phyloP scores from a whole-genome alignment of 164 flowering plant species.

The Aristolochia californica region DNA sequence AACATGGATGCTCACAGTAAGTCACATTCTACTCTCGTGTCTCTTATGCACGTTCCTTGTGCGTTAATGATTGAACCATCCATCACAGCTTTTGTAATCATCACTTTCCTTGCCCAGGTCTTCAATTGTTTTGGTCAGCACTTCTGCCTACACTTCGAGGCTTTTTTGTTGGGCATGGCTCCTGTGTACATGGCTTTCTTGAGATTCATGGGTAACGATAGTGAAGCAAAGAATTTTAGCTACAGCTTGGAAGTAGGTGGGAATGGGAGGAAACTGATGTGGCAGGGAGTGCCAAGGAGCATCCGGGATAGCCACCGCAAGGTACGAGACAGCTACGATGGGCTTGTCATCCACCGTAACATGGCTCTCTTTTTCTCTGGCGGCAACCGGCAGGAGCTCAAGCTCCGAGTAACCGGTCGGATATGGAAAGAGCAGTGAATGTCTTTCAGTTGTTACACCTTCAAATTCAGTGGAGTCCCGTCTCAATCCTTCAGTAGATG shows the following conservation, averaged over 20 bases:
- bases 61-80: no score
- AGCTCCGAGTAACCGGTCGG: constrained; percentile 54
- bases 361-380: constrained; percentile 55
- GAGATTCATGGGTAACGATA: constrained; percentile 69
- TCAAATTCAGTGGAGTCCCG: no score
- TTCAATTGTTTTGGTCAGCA: constrained; percentile 57
- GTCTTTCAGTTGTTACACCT: not conserved
- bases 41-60: not conserved
- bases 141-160: constrained; percentile 72
- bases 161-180: constrained; percentile 47
- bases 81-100: not conserved
- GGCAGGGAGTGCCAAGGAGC: constrained; percentile 77
- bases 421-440: constrained; percentile 51
- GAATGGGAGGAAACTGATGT: constrained; percentile 43
- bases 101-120: constrained; percentile 30
- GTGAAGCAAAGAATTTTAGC: constrained; percentile 49
- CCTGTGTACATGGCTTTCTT: constrained; percentile 73
- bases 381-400: constrained; percentile 47
- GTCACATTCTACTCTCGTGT: not conserved
- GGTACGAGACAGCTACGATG: constrained; percentile 64
- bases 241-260: constrained; percentile 65
- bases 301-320: constrained; percentile 55
- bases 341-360: constrained; percentile 50
- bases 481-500: no score
- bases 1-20: constrained; percentile 72